Percentiles rank a stretch among this genome's conserved stretches.
phyloP scores from a whole-genome alignment of 768 basidiomycete species.

The Mycena vitilis region DNA sequence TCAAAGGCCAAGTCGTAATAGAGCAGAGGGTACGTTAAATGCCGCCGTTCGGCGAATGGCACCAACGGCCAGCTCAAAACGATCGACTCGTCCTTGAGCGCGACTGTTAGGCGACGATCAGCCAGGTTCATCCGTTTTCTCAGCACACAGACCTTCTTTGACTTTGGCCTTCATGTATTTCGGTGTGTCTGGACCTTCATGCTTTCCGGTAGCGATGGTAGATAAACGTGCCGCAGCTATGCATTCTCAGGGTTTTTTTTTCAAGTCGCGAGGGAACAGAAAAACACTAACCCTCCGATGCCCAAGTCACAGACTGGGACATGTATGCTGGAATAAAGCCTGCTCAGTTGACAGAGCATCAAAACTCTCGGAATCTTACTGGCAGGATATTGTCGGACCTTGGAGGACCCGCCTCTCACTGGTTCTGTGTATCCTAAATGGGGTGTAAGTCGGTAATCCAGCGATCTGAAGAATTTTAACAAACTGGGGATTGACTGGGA shows the following conservation, averaged over 20 bases:
- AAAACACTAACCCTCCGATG: conserved; percentile 15
- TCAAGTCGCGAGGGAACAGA: neutral
- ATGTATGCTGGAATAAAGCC: neutral
- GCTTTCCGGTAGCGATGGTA: conserved; percentile 20
- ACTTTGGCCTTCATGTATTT: conserved; percentile 36
- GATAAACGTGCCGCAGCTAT: conserved; percentile 12
- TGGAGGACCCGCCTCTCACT: conserved; percentile 30
- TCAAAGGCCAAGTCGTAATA: conserved; percentile 36
- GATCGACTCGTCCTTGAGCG: conserved; percentile 34
- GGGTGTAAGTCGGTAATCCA: neutral
- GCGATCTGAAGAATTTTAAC: neutral
- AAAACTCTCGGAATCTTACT: conserved; percentile 12
- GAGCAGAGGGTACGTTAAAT: conserved; percentile 30
- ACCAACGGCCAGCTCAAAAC: conserved; percentile 34
- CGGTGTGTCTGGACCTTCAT: conserved; percentile 32
- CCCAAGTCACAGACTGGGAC: conserved; percentile 19
- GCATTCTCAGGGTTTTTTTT: conserved; percentile 4
- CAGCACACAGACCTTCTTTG: conserved; percentile 27
- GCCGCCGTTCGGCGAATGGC: conserved; percentile 25
- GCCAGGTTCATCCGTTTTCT: neutral
- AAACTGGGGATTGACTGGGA: conserved; percentile 5
- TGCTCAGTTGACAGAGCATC: neutral
- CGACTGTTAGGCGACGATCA: conserved; percentile 18
- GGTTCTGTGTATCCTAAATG: conserved; percentile 10
- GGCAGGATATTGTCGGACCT: conserved; percentile 24